phyloP scores from a whole-genome alignment of 345 rosid species.

The Eucalyptus fibrosa region DNA sequence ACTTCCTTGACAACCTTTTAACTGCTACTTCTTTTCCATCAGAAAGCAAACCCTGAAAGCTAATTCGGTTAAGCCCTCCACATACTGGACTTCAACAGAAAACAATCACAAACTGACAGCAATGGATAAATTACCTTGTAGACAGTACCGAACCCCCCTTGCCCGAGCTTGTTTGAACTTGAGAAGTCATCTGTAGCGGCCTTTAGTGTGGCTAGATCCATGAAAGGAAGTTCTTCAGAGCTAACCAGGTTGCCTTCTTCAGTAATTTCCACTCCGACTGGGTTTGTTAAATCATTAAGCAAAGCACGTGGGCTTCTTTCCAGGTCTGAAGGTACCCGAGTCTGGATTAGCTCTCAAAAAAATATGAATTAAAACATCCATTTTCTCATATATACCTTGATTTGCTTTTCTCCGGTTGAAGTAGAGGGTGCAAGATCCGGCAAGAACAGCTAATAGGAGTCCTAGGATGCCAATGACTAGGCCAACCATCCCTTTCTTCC shows the following conservation, averaged over 20 bases:
- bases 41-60: not conserved
- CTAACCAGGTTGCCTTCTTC: constrained; percentile 2
- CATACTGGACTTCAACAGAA: not conserved
- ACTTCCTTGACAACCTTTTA: constrained; percentile 17
- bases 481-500: constrained; percentile 3
- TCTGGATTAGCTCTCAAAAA: not conserved
- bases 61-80: not conserved
- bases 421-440: not conserved
- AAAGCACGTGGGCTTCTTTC: constrained; percentile 1
- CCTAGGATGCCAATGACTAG: not conserved
- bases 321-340: not conserved
- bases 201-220: not conserved
- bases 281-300: constrained; percentile 2
- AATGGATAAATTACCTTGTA: constrained; percentile 9
- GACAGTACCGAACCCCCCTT: constrained; percentile 31
- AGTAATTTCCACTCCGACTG: constrained; percentile 1
- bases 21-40: constrained; percentile 16
- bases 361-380: not conserved
- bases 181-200: constrained; percentile 22
- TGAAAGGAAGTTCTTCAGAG: constrained; percentile 19
- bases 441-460: not conserved
- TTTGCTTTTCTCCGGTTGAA: not conserved
- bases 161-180: constrained; percentile 14
- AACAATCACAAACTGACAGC: not conserved
- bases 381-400: not conserved